phyloP scores from a whole-genome alignment of 1,284 basidiomycete genomes.

The Earliella scabrosa region DNA sequence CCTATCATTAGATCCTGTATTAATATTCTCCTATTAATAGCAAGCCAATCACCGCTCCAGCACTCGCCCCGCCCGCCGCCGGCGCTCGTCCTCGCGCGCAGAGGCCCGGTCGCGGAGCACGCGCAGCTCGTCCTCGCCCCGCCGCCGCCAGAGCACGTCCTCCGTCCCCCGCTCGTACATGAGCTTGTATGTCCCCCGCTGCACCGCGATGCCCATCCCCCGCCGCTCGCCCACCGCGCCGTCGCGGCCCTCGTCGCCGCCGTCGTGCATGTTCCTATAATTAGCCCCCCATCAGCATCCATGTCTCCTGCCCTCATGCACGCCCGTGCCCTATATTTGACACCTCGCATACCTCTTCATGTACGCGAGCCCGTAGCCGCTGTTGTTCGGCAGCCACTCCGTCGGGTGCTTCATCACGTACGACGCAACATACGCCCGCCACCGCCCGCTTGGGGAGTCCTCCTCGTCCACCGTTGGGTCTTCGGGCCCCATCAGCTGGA shows the following conservation, averaged over 20 bases:
- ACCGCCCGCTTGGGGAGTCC: constrained; percentile 54
- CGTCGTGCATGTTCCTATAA: constrained; percentile 41
- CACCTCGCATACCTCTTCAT: constrained; percentile 34
- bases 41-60: constrained; percentile 19
- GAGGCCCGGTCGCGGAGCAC: constrained; percentile 48
- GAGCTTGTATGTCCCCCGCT: constrained; percentile 70
- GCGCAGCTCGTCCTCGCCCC: constrained; percentile 42
- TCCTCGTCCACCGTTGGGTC: constrained; percentile 77
- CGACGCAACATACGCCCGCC: constrained; percentile 88
- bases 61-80: constrained; percentile 43
- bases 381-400: constrained; percentile 61
- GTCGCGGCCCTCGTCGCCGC: constrained; percentile 36
- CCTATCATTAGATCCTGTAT: constrained; percentile 23
- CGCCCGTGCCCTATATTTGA: constrained; percentile 22
- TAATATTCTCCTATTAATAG: constrained; percentile 23
- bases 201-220: constrained; percentile 64
- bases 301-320: constrained; percentile 17
- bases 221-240: constrained; percentile 29
- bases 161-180: constrained; percentile 72
- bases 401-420: constrained; percentile 78
- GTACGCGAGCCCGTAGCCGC: constrained; percentile 41
- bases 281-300: constrained; percentile 33
- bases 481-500: constrained; percentile 80
- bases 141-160: constrained; percentile 49
- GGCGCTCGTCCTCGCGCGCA: constrained; percentile 56